A percentile compares a stretch with the other conserved stretches of the same genome.
These are phyloP conservation scores for Cercospora zeina DNA, from an alignment of 2,329 filamentous ascomycete genomes.

Conservation along the genomic window DNA sequence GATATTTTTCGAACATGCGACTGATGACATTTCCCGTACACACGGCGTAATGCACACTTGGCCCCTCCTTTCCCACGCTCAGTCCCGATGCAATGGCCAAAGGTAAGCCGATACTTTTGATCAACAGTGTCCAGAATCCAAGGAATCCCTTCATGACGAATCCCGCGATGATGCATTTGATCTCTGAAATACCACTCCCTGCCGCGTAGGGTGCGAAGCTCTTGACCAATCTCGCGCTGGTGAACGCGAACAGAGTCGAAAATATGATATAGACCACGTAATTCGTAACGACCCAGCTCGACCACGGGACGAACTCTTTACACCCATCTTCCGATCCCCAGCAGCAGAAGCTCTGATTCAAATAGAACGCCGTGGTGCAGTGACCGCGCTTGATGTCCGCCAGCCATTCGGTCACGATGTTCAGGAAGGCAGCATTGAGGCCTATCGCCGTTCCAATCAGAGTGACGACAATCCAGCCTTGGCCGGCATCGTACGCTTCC, in stretches of 20 bases:
- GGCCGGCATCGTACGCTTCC: conserved; percentile 91
- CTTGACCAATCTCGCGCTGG: conserved; percentile 81
- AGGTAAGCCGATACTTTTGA: conserved; percentile 89
- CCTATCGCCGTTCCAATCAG: conserved; percentile 91
- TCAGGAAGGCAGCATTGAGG: conserved; percentile 86
- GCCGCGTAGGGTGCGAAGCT: conserved; percentile 93
- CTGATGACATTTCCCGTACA: conserved; percentile 97
- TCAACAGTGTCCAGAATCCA: conserved; percentile 83
- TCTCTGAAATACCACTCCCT: conserved; percentile 95
- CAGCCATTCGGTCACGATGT: conserved; percentile 96
- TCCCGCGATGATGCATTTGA: conserved; percentile 98
- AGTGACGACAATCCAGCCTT: conserved; percentile 97
- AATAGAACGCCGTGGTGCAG: conserved; percentile 91
- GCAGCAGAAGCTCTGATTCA: conserved; percentile 97
- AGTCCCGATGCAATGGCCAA: conserved; percentile 91
- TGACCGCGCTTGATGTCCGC: conserved; percentile 95
- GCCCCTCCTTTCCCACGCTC: conserved; percentile 94
- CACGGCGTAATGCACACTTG: conserved; percentile 98
- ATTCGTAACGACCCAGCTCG: conserved; percentile 72
- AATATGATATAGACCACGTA: conserved; percentile 87
- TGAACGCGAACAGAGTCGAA: conserved; percentile 73
- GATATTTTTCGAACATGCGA: conserved; percentile 87
- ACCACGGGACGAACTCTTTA: conserved; percentile 86
- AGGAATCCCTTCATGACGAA: conserved; percentile 99
- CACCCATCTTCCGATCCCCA: conserved; percentile 94